Conservation (phyloP, 2,329 filamentous ascomycete genomes). For the Neoarthrinium moseri region DNA sequence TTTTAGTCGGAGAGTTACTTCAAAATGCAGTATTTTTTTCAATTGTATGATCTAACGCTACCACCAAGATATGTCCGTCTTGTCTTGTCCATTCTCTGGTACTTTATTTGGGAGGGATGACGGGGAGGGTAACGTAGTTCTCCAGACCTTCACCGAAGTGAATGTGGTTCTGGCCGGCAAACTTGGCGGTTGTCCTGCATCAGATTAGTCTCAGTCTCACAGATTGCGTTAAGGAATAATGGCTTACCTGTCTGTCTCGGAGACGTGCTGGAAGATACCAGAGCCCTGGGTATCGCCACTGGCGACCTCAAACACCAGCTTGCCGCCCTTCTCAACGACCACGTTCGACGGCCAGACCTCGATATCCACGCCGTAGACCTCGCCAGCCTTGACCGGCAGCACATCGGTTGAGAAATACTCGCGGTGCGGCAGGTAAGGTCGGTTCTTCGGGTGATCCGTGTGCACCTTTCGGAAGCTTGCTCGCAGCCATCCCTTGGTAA, state of each 20-base stretch:
- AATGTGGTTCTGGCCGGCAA: conserved; percentile 44
- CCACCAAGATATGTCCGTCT: too few relatives aligned
- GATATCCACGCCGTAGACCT: conserved; percentile 59
- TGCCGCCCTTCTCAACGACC: conserved; percentile 45
- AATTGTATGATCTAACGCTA: too few relatives aligned
- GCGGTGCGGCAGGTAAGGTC: conserved; percentile 53
- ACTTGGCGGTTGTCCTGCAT: conserved; percentile 33
- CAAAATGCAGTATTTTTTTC: too few relatives aligned
- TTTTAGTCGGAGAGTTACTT: too few relatives aligned
- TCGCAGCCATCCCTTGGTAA: conserved; percentile 65
- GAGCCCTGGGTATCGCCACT: conserved; percentile 50
- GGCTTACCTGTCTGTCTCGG: conserved; percentile 37
- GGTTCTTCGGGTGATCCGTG: conserved; percentile 47
- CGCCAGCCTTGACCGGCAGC: conserved; percentile 49
- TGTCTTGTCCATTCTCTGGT: too few relatives aligned
- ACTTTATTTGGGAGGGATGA: conserved; percentile 38
- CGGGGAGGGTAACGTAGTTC: conserved; percentile 46
- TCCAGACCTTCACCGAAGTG: conserved; percentile 40
- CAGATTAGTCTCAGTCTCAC: background rate
- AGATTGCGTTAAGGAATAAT: background rate
- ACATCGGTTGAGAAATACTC: conserved; percentile 59
- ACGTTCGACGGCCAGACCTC: conserved; percentile 67
- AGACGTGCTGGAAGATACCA: conserved; percentile 46
- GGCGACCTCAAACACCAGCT: conserved; percentile 44
- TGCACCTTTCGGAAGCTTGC: conserved; percentile 55